These are phyloP conservation scores for Clonostachys byssicola DNA, from an alignment of 2,329 filamentous ascomycete species.

Conservation along the genomic window DNA sequence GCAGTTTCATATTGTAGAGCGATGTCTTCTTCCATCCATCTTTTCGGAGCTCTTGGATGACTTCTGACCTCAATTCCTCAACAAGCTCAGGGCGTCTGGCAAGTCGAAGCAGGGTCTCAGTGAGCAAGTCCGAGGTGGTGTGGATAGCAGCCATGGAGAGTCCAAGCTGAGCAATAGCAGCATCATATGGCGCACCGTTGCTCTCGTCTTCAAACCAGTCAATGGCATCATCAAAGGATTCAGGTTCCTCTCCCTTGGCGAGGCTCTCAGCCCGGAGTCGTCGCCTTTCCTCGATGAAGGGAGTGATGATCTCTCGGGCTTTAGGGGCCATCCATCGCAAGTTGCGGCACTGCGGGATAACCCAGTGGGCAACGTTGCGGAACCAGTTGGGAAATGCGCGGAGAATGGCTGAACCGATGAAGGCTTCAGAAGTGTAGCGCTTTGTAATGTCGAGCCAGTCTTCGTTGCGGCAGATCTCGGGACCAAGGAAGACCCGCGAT, in stretches of 20 bases:
- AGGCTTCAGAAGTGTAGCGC: slow-evolving; percentile 35
- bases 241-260: slow-evolving; percentile 22
- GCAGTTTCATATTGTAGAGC: slow-evolving; percentile 35
- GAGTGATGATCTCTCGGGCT: slow-evolving; percentile 10
- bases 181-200: slow-evolving; percentile 3
- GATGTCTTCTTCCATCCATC: slow-evolving; percentile 37
- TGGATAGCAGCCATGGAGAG: slow-evolving; percentile 46
- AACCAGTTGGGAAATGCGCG: slow-evolving; percentile 35
- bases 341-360: slow-evolving; percentile 28
- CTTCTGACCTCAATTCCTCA: slow-evolving; percentile 33
- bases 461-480: slow-evolving; percentile 30
- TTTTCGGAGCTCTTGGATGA: slow-evolving; percentile 6
- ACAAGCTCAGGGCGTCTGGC: slow-evolving; percentile 32
- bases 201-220: slow-evolving; percentile 50
- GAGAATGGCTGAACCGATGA: slow-evolving; percentile 19
- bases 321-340: slow-evolving; percentile 8
- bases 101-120: slow-evolving; percentile 14
- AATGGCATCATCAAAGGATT: slow-evolving; percentile 40
- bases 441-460: slow-evolving; percentile 38
- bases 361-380: slow-evolving; percentile 39
- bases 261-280: slow-evolving; percentile 22
- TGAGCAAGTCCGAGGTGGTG: slow-evolving; percentile 34
- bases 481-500: slow-evolving; percentile 31
- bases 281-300: slow-evolving; percentile 39
- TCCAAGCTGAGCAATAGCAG: slow-evolving; percentile 6